A percentile compares a stretch with the other conserved stretches of the same genome.
phyloP scores from a whole-genome alignment of 2,329 filamentous ascomycete species.

The Beauveria medogensis region DNA sequence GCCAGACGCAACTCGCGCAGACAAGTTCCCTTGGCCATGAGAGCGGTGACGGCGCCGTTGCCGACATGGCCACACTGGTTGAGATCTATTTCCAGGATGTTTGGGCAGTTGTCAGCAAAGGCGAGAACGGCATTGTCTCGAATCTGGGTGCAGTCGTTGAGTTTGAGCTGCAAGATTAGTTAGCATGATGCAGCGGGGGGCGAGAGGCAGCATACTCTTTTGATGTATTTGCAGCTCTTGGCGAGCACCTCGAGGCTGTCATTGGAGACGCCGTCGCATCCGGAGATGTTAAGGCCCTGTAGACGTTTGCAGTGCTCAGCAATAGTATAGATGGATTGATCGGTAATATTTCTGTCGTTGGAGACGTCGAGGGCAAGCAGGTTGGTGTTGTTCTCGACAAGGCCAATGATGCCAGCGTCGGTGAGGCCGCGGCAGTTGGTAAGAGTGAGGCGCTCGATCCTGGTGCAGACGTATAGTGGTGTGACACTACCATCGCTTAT shows the following conservation, averaged over 20 bases:
- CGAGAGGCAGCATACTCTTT: slow-evolving; percentile 55
- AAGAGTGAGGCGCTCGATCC: slow-evolving; percentile 85
- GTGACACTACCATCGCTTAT: slow-evolving; percentile 86
- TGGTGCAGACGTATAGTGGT: slow-evolving; percentile 75
- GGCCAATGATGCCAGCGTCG: slow-evolving; percentile 70
- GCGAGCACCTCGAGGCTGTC: slow-evolving; percentile 77
- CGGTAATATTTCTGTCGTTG: slow-evolving; percentile 74
- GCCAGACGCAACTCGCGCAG: slow-evolving; percentile 86
- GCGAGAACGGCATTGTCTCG: slow-evolving; percentile 75
- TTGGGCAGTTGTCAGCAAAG: slow-evolving; percentile 80
- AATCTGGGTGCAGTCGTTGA: slow-evolving; percentile 84
- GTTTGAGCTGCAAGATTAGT: slow-evolving; percentile 60
- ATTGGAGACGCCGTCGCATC: slow-evolving; percentile 76
- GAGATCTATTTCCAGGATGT: slow-evolving; percentile 93
- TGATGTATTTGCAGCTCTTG: slow-evolving; percentile 75
- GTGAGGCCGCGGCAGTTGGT: slow-evolving; percentile 83
- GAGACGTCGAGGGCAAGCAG: slow-evolving; percentile 88
- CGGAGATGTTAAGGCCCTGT: slow-evolving; percentile 88
- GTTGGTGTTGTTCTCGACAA: slow-evolving; percentile 71
- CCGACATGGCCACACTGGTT: slow-evolving; percentile 76
- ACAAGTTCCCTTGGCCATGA: slow-evolving; percentile 69
- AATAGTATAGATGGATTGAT: slow-evolving; percentile 68
- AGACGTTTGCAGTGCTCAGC: slow-evolving; percentile 75
- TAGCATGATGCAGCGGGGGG: slow-evolving; percentile 18
- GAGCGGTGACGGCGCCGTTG: slow-evolving; percentile 72